Conservation (phyloP, 208 protist genomes). For the Blastocrithidia nonstop region DNA sequence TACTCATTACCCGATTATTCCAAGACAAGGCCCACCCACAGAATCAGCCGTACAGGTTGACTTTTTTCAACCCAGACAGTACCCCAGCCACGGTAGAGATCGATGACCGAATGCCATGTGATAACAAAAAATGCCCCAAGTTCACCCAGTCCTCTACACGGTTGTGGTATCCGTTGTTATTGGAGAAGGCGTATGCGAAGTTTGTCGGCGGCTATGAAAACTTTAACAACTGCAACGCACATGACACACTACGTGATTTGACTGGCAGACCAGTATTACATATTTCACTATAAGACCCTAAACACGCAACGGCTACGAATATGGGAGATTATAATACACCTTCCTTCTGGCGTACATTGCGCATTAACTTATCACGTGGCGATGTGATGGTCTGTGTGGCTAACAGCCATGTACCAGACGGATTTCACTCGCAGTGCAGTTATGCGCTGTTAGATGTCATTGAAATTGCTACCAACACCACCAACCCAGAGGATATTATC, state of each 20-base stretch:
- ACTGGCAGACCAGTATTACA: constrained; percentile 67
- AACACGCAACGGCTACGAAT: constrained; percentile 46
- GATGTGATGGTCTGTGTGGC: constrained; percentile 63
- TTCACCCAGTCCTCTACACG: constrained; percentile 49
- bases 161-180: constrained; percentile 68
- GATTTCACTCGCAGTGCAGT: constrained; percentile 54
- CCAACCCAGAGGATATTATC: constrained; percentile 32
- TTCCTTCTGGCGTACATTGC: constrained; percentile 49
- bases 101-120: constrained; percentile 63
- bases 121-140: constrained; percentile 47
- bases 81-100: constrained; percentile 44
- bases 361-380: constrained; percentile 31
- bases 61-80: constrained; percentile 62
- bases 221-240: constrained; percentile 63
- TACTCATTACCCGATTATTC: constrained; percentile 51
- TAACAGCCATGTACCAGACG: constrained; percentile 30
- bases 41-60: constrained; percentile 56
- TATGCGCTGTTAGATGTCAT: constrained; percentile 62
- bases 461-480: constrained; percentile 16
- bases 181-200: constrained; percentile 88
- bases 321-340: constrained; percentile 53
- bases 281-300: constrained; percentile 63
- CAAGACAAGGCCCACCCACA: constrained; percentile 42
- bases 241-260: constrained; percentile 72
- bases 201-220: constrained; percentile 70